phyloP scores from a whole-genome alignment of 768 basidiomycete species.

The Kondoa malvinella region DNA sequence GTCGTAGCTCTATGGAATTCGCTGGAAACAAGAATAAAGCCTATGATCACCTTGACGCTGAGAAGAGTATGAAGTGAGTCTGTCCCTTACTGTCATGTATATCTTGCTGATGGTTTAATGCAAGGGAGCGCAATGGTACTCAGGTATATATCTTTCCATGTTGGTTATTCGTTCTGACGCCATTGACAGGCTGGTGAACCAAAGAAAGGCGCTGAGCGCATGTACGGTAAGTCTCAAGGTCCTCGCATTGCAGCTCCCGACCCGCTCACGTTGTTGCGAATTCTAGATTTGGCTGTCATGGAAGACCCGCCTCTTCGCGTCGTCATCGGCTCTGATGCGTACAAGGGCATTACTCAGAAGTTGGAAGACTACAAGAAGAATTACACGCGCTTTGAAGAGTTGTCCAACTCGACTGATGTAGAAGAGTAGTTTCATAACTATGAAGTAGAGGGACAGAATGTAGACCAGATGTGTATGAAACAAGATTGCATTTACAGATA shows the following conservation, averaged over 20 bases:
- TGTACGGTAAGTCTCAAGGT: neutral
- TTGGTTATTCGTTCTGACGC: no score
- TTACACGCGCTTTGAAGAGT: neutral
- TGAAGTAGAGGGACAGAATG: no score
- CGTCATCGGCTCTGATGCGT: neutral
- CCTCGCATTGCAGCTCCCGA: neutral
- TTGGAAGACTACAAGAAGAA: neutral
- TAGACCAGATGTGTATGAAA: no score
- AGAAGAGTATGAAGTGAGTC: neutral
- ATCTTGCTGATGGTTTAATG: no score
- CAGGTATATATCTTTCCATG: no score
- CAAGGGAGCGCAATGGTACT: neutral
- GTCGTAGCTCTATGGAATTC: neutral
- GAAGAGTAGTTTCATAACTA: no score
- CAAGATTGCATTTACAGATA: neutral
- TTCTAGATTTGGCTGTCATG: neutral
- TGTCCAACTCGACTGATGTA: neutral
- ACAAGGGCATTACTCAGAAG: neutral
- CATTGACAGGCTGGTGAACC: neutral
- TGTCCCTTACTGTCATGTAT: no score
- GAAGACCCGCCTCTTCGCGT: neutral
- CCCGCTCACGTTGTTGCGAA: neutral
- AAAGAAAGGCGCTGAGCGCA: neutral
- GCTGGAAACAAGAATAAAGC: neutral
- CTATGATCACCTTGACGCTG: neutral